phyloP scores from a whole-genome alignment of 768 basidiomycete species.

The Sporobolomyces phaffii region DNA sequence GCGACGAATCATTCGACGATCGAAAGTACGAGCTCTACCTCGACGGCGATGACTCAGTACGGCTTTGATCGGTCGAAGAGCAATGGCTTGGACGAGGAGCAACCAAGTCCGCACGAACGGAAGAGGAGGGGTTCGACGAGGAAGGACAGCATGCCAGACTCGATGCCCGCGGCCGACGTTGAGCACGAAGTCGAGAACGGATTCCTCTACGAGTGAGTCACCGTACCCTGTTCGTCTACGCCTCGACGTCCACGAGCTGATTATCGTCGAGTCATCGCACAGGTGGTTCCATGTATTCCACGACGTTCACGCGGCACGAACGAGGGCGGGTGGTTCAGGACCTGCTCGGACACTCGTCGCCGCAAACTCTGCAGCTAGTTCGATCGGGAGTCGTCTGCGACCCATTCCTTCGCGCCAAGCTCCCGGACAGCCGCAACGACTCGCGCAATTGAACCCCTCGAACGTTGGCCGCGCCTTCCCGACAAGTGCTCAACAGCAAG shows the following conservation, averaged over 20 bases:
- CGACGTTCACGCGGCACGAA: constrained; percentile 25
- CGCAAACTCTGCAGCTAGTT: background rate
- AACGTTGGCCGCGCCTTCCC: background rate
- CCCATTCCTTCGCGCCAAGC: no score
- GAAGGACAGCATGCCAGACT: background rate
- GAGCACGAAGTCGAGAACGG: constrained; percentile 27
- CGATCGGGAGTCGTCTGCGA: background rate
- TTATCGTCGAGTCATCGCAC: no score
- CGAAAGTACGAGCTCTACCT: constrained; percentile 1
- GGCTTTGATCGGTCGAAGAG: constrained; percentile 12
- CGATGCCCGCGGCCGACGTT: constrained; percentile 29
- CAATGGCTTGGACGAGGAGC: background rate
- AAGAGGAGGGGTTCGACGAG: no score
- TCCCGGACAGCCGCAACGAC: background rate
- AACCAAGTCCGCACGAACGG: background rate
- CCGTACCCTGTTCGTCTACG: no score
- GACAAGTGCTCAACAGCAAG: background rate
- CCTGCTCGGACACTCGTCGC: constrained; percentile 8
- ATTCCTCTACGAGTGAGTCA: constrained; percentile 35
- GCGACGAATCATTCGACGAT: constrained; percentile 2
- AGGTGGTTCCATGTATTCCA: constrained; percentile 40
- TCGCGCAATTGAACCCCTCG: no score
- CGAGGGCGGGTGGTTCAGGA: background rate
- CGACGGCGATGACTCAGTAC: constrained; percentile 7
- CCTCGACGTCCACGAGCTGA: no score